Evolutionary conservation across 441 rosid genomes (phyloP).

Genomic region (Monsonia emarginata): DNA sequence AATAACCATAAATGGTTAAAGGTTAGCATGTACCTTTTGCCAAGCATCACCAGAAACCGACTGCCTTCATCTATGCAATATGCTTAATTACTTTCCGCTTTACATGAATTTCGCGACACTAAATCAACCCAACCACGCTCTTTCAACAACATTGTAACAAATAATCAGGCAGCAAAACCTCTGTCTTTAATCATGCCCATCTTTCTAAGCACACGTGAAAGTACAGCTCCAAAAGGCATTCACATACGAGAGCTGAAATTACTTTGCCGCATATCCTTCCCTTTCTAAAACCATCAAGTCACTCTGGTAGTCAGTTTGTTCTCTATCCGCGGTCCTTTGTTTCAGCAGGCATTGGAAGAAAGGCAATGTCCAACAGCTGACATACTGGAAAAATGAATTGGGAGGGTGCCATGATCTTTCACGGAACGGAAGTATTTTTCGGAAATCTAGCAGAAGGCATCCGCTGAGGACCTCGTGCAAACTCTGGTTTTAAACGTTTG

Average conservation of each 20-base stretch:
- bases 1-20: slow-evolving; percentile 9
- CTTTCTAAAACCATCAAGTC: too few relatives aligned
- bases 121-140: too few relatives aligned
- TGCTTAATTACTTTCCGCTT: too few relatives aligned
- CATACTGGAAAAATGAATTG: background rate
- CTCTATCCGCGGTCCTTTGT: slow-evolving; percentile 14
- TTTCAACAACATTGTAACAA: too few relatives aligned
- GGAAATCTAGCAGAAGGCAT: slow-evolving; percentile 72
- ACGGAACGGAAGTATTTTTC: slow-evolving; percentile 51
- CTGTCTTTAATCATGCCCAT: too few relatives aligned
- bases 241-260: too few relatives aligned
- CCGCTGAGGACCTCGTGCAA: slow-evolving; percentile 51
- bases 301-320: too few relatives aligned
- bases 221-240: too few relatives aligned
- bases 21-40: slow-evolving; percentile 15
- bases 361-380: background rate
- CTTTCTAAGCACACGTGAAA: too few relatives aligned
- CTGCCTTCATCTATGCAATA: slow-evolving; percentile 5
- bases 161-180: too few relatives aligned
- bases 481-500: slow-evolving; percentile 73
- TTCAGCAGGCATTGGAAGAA: slow-evolving; percentile 2
- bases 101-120: too few relatives aligned
- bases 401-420: slow-evolving; percentile 10
- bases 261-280: slow-evolving; percentile 9
- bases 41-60: background rate